These are phyloP conservation scores for Tirmania nivea DNA, from an alignment of 495 filamentous ascomycete species.

Conservation along the genomic window DNA sequence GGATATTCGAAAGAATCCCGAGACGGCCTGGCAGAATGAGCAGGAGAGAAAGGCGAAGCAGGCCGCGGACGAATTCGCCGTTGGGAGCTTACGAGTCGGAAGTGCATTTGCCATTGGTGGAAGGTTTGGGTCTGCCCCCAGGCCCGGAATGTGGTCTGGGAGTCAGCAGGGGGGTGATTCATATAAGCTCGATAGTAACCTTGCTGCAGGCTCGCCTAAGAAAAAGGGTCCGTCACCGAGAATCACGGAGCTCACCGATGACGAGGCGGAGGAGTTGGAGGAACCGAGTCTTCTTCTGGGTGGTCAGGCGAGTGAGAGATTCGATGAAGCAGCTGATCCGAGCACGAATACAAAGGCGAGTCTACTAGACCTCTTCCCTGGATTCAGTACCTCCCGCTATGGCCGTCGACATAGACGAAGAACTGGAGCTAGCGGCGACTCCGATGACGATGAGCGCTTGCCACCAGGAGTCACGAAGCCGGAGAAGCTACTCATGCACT, in stretches of 20 bases:
- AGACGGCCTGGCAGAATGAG: conserved; percentile 76
- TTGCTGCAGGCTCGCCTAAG: background rate
- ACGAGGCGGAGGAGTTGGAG: background rate
- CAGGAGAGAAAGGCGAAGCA: conserved; percentile 53
- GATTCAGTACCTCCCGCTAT: conserved; percentile 52
- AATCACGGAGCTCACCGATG: background rate
- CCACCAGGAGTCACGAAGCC: conserved; percentile 77
- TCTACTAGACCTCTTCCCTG: conserved; percentile 35
- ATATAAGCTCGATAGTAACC: background rate
- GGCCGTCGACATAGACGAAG: conserved; percentile 12
- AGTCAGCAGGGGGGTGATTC: conserved; percentile 9
- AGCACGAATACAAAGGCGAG: background rate
- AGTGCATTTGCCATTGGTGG: conserved; percentile 17
- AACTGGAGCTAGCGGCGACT: conserved; percentile 5
- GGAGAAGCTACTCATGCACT: conserved; percentile 71
- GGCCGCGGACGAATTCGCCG: conserved; percentile 61
- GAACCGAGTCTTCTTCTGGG: background rate
- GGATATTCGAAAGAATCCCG: conserved; percentile 82
- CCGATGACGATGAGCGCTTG: conserved; percentile 22
- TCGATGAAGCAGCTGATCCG: conserved; percentile 21
- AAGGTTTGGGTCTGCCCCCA: conserved; percentile 24
- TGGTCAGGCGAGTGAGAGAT: background rate
- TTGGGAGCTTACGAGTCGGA: conserved; percentile 53
- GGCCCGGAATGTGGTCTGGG: conserved; percentile 6
- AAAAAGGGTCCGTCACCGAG: background rate